Evolutionary conservation across 2,329 filamentous ascomycete species (phyloP).

Genomic region (Arthrobotrys iridis): DNA sequence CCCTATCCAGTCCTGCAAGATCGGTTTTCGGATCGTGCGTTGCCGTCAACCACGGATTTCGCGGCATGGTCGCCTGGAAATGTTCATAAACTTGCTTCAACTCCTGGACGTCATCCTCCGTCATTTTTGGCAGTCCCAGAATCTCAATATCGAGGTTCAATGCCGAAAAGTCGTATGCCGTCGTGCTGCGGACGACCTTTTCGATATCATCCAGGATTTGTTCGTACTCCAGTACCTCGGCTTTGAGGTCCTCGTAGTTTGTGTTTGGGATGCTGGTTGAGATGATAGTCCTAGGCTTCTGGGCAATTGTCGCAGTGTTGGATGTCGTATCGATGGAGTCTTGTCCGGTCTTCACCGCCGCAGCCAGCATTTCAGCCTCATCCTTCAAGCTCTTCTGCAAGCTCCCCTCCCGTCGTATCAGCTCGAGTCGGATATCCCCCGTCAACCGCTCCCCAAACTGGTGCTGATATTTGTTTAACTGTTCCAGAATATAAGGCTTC

Average conservation of each 20-base stretch:
- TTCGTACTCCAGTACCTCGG: constrained; percentile 18
- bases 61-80: constrained; percentile 38
- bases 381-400: constrained; percentile 16
- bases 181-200: constrained; percentile 13
- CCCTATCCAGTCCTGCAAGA: constrained; percentile 27
- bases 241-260: constrained; percentile 3
- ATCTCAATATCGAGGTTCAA: constrained; percentile 14
- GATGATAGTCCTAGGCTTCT: background rate
- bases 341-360: background rate
- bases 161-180: constrained; percentile 28
- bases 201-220: constrained; percentile 23
- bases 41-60: constrained; percentile 38
- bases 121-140: constrained; percentile 34
- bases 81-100: constrained; percentile 32
- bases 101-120: constrained; percentile 19
- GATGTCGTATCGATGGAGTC: background rate
- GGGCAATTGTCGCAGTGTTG: background rate
- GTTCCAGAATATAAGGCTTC: constrained; percentile 37
- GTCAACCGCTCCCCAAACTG: constrained; percentile 19
- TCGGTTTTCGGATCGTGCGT: constrained; percentile 44
- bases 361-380: constrained; percentile 12
- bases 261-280: background rate
- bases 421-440: constrained; percentile 11
- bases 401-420: constrained; percentile 19
- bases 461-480: constrained; percentile 19